Percentiles rank a stretch among this genome's conserved stretches.
phyloP scores from a whole-genome alignment of 495 filamentous ascomycete species.

The Tuber magnatum region DNA sequence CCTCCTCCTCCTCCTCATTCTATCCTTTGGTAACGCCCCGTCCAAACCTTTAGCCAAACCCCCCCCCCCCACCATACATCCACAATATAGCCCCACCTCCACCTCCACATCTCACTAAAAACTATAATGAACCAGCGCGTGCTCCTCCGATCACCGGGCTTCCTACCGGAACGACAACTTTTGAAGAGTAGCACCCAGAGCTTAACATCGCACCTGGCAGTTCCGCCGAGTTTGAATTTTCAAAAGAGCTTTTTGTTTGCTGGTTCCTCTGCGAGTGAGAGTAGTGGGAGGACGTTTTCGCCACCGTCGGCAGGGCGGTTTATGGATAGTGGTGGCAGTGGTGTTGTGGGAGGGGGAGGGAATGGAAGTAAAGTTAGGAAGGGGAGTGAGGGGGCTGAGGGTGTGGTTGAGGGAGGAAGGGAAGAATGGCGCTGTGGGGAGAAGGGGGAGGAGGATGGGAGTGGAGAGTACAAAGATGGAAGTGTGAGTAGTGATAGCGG shows the following conservation, averaged over 20 bases:
- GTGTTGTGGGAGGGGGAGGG: not conserved
- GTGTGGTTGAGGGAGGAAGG: slow-evolving; percentile 41
- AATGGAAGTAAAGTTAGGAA: not conserved
- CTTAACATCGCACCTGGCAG: not conserved
- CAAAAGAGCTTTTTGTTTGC: slow-evolving; percentile 33
- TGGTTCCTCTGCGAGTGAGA: not conserved
- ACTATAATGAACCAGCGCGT: slow-evolving; percentile 27
- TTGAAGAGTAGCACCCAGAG: slow-evolving; percentile 9
- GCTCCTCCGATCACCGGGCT: slow-evolving; percentile 29
- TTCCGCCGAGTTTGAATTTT: slow-evolving; percentile 23
- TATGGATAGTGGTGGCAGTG: not conserved
- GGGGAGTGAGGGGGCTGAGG: slow-evolving; percentile 12
- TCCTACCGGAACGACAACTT: slow-evolving; percentile 16
- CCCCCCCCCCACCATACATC: not conserved
- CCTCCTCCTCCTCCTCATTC: not conserved
- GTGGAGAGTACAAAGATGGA: slow-evolving; percentile 43
- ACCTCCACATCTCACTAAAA: not conserved
- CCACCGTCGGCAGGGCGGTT: slow-evolving; percentile 7
- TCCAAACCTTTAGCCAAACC: no score
- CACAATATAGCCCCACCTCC: not conserved
- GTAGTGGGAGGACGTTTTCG: slow-evolving; percentile 13
- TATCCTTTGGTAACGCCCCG: not conserved
- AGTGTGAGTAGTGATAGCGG: not conserved
- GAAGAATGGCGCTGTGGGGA: slow-evolving; percentile 32
- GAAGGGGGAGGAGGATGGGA: slow-evolving; percentile 21